phyloP scores from a whole-genome alignment of 176 grass and related monocot species.

The Cenchrus fungigraminus region DNA sequence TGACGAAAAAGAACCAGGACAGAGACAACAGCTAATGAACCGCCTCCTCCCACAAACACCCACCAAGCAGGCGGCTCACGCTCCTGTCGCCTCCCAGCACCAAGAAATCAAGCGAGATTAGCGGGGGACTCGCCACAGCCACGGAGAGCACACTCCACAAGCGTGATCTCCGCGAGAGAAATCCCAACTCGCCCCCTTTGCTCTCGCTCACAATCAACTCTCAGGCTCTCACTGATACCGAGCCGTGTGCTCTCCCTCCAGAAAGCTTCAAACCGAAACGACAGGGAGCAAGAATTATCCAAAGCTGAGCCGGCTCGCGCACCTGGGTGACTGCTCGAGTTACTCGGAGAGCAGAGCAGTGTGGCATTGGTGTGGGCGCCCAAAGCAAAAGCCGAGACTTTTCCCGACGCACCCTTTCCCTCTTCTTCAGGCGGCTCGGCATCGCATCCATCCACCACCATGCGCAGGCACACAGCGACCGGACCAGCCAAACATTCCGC shows the following conservation, averaged over 20 bases:
- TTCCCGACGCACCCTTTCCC: conserved; percentile 31
- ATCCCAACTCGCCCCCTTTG: neutral
- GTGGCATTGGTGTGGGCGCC: conserved; percentile 41
- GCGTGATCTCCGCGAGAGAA: neutral
- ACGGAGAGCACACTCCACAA: neutral
- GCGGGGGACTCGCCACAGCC: neutral
- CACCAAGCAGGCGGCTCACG: conserved; percentile 24
- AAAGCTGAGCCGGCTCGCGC: conserved; percentile 5
- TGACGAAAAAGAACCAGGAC: conserved; percentile 15
- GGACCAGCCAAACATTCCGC: conserved; percentile 48
- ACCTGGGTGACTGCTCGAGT: conserved; percentile 2
- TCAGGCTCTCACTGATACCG: neutral
- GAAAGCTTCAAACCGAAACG: conserved; percentile 47
- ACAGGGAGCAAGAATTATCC: conserved; percentile 25
- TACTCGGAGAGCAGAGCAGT: conserved; percentile 40
- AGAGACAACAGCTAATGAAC: conserved; percentile 24
- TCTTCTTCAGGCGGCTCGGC: neutral
- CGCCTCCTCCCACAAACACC: neutral
- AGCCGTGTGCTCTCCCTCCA: neutral
- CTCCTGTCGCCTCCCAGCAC: conserved; percentile 32
- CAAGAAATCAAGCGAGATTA: conserved; percentile 17
- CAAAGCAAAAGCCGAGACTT: conserved; percentile 41
- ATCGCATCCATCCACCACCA: neutral
- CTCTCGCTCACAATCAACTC: neutral
- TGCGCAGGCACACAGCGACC: conserved; percentile 28